Conservation (phyloP, 2,329 filamentous ascomycete genomes). For the Decorospora gaudefroyi region DNA sequence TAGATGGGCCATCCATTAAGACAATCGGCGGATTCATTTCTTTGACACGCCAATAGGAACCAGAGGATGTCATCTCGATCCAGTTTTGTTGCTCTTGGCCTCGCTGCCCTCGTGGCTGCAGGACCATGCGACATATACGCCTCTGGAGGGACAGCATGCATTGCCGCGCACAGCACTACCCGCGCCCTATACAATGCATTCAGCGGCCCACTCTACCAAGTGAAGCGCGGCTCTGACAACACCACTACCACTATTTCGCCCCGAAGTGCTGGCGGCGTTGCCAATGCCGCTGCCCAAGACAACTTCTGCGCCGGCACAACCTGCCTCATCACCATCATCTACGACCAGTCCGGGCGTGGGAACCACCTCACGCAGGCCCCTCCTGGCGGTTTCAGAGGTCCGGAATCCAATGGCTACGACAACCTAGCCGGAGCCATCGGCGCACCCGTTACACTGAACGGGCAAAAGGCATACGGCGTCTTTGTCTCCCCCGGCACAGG, state of each 20-base stretch:
- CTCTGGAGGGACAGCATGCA: constrained; percentile 63
- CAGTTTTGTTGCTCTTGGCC: constrained; percentile 15
- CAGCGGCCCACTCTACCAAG: constrained; percentile 62
- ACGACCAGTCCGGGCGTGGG: constrained; percentile 65
- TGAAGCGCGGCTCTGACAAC: constrained; percentile 60
- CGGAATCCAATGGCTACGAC: constrained; percentile 62
- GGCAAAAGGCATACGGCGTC: constrained; percentile 66
- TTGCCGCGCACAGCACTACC: constrained; percentile 69
- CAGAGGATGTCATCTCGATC: constrained; percentile 16
- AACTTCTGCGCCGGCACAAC: constrained; percentile 64
- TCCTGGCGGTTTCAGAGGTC: constrained; percentile 61
- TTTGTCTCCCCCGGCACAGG: constrained; percentile 65
- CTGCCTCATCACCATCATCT: constrained; percentile 66
- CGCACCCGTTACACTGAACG: constrained; percentile 65
- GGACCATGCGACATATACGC: constrained; percentile 67
- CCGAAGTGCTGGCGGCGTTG: constrained; percentile 63
- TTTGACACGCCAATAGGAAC: too few species aligned
- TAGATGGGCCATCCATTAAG: too few species aligned
- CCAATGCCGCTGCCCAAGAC: constrained; percentile 65
- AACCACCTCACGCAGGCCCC: constrained; percentile 68
- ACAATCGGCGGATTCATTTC: too few species aligned
- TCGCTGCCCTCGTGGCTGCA: constrained; percentile 43
- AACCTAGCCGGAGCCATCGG: constrained; percentile 63
- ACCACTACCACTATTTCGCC: constrained; percentile 57
- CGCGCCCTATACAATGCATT: constrained; percentile 63